Base-by-base conservation (phyloP, 129 eudicot species). In the Lactuca saligna region DNA sequence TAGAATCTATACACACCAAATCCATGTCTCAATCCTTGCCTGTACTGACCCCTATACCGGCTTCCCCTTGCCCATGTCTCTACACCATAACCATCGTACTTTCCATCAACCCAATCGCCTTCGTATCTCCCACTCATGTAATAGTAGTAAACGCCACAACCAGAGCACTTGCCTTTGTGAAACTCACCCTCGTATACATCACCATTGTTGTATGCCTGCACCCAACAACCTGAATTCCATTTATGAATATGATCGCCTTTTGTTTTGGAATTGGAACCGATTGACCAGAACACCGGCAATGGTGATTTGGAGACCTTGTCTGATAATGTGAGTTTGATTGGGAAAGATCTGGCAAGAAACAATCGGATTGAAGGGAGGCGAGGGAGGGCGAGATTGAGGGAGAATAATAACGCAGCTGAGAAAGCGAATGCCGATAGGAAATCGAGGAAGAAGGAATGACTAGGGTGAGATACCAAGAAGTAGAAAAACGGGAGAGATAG, bases 21-120 rank as follows among this genome's bases (percentile, higher is more conserved):
- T 25, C 97, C 97, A 66, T 93, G 91, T 71, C 99, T 85, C 63
- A 89, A 80, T 2, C 99, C 99, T 41, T 81, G 88, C 75, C 86
- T 69, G 73, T 93, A 93, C 75, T 89, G 93, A 13, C 99, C 99
- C 7, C 95, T 81, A 71, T 89, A 93, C 33, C 95, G 80, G 60
- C 99, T 93, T 9, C 99, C 99, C 65, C 95, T 73, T 1, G 93
- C 90, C 99, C 99, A 93, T 8, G 99, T 93, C 59, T 93, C 99
- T 5, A 93, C 99, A 4, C 99, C 97, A 56, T 83, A 85, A 10
- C 99, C 99, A 68, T 93, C 99, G 72, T 89, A 93, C 68, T 87
- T 93, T 59, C 99, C 97, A 62, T 89, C 95, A 31, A 93, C 71
- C 99, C 99, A 93, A 68, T 93, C 99, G 13, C 99, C 99, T 68